Conservation (phyloP, 129 eudicot species). For the Logfia minima region DNA sequence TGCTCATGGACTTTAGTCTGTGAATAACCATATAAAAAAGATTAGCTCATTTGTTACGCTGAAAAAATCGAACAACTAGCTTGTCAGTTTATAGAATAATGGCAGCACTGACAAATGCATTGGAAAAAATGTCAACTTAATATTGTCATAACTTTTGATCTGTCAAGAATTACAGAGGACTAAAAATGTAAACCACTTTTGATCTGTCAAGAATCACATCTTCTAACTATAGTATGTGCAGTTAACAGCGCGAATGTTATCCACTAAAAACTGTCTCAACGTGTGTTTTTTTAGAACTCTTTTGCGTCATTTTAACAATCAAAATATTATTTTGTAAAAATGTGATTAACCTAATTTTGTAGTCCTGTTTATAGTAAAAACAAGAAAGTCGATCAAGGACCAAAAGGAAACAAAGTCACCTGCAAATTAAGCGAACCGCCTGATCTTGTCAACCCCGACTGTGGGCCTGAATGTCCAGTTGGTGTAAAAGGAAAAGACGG, state of each 20-base stretch:
- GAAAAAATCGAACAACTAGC: background rate
- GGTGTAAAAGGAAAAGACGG: conserved; percentile 64
- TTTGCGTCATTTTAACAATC: background rate
- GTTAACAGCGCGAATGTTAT: background rate
- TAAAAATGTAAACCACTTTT: background rate
- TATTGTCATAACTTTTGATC: background rate
- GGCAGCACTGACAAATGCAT: background rate
- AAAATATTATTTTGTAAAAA: background rate
- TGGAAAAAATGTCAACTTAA: background rate
- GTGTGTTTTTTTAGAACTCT: background rate
- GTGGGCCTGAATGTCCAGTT: conserved; percentile 40
- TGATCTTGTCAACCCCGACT: conserved; percentile 42
- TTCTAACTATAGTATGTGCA: background rate
- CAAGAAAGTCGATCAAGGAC: conserved; percentile 4
- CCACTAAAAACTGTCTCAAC: background rate
- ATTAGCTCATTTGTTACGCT: background rate
- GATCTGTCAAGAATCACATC: background rate
- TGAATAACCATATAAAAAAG: conserved; percentile 23
- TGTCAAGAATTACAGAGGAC: background rate
- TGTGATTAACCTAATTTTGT: background rate
- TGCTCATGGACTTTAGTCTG: conserved; percentile 51
- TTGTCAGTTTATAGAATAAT: background rate
- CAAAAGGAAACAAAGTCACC: conserved; percentile 40
- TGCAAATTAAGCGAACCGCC: conserved; percentile 38
- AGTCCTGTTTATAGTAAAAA: background rate